These are phyloP conservation scores for Alternaria ventricosa DNA, from an alignment of 2,329 filamentous ascomycete genomes.

Conservation along the genomic window DNA sequence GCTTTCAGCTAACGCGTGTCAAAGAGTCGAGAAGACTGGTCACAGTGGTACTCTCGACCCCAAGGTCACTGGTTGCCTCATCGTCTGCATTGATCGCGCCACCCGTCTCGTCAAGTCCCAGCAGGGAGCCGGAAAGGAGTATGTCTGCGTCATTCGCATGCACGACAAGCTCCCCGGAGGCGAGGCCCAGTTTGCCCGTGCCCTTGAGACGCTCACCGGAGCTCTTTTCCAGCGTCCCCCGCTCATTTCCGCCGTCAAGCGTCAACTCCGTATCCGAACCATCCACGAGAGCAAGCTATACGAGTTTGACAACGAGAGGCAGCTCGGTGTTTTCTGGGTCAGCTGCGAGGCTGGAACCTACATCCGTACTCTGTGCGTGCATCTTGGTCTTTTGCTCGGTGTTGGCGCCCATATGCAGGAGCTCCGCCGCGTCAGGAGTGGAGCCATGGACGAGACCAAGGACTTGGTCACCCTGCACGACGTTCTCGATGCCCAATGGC, in stretches of 20 bases:
- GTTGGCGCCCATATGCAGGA: constrained; percentile 99
- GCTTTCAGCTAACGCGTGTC: constrained; percentile 18
- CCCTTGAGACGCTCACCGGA: constrained; percentile 93
- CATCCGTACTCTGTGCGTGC: constrained; percentile 96
- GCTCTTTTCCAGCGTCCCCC: constrained; percentile 97
- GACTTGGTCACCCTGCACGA: constrained; percentile 93
- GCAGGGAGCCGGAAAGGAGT: constrained; percentile 98
- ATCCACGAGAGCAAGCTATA: constrained; percentile 95
- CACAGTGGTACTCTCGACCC: constrained; percentile 98
- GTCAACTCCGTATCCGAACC: constrained; percentile 95
- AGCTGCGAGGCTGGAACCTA: constrained; percentile 99
- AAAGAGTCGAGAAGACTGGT: constrained; percentile 90
- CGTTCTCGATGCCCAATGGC: constrained; percentile 94
- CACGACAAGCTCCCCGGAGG: constrained; percentile 95
- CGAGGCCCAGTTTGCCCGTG: constrained; percentile 89
- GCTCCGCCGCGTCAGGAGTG: constrained; percentile 88
- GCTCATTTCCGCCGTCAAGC: constrained; percentile 97
- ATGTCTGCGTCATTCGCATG: constrained; percentile 92
- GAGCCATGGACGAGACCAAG: constrained; percentile 91
- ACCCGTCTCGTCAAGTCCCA: constrained; percentile 98
- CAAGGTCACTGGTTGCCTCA: constrained; percentile 95
- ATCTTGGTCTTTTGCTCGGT: constrained; percentile 77
- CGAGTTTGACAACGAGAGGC: constrained; percentile 98
- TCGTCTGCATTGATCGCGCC: constrained; percentile 94
- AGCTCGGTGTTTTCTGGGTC: constrained; percentile 98